These are phyloP conservation scores for Talaromyces sp. DNA, from an alignment of 2,329 filamentous ascomycete genomes.

Conservation along the genomic window DNA sequence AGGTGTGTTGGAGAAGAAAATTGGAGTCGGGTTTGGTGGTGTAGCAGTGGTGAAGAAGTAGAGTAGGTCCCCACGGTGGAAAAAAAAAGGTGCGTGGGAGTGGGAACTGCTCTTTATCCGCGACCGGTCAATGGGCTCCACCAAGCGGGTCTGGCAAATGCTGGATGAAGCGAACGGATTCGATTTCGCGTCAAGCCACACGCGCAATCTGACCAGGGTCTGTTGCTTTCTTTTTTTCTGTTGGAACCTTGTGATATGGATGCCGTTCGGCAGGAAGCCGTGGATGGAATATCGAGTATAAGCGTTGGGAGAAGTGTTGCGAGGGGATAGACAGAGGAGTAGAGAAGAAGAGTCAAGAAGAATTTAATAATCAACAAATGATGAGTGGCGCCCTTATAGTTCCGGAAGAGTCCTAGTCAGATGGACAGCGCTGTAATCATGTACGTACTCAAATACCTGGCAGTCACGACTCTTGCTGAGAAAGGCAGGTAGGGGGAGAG, in stretches of 20 bases:
- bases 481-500: neutral
- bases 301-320: slow-evolving; percentile 16
- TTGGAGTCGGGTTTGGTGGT: slow-evolving; percentile 25
- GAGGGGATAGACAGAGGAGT: slow-evolving; percentile 14
- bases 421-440: neutral
- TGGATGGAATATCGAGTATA: slow-evolving; percentile 3
- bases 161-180: slow-evolving; percentile 22
- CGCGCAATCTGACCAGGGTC: slow-evolving; percentile 18
- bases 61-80: slow-evolving; percentile 40
- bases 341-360: neutral
- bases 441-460: neutral
- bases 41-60: slow-evolving; percentile 1
- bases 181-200: slow-evolving; percentile 33
- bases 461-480: neutral
- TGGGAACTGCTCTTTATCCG: slow-evolving; percentile 42
- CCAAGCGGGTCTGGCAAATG: slow-evolving; percentile 34
- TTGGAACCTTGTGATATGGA: neutral
- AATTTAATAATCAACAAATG: neutral
- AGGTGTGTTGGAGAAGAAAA: slow-evolving; percentile 10
- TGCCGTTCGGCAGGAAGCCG: neutral
- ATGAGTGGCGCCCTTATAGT: neutral
- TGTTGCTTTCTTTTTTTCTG: slow-evolving; percentile 4
- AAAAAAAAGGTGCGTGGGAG: slow-evolving; percentile 35
- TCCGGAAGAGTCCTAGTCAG: neutral
- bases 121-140: slow-evolving; percentile 41